These are phyloP conservation scores for Sophora flavescens DNA, from an alignment of 306 rosid species.

Conservation along the genomic window DNA sequence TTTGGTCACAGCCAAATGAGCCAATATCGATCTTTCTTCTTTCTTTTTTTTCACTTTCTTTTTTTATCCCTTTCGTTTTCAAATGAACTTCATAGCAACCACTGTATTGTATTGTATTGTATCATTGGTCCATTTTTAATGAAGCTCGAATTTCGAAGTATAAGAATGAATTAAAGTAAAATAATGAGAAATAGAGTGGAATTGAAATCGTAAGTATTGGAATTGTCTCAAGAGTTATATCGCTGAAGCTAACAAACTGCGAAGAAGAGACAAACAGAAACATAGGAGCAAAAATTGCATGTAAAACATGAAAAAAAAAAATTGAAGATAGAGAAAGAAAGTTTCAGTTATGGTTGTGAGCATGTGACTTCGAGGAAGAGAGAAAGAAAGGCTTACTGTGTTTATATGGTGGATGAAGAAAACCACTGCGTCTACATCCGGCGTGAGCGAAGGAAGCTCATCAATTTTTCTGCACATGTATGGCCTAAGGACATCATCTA, in stretches of 20 bases:
- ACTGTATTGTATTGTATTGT: too few relatives aligned
- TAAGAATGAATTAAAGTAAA: background rate
- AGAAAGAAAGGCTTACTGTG: background rate
- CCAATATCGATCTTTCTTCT: background rate
- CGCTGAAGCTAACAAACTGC: background rate
- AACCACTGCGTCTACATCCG: slow-evolving; percentile 1
- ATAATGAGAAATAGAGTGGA: background rate
- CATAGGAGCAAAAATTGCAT: background rate
- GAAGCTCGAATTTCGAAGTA: too few relatives aligned
- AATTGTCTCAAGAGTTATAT: too few relatives aligned
- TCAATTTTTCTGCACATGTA: background rate
- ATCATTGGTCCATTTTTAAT: too few relatives aligned
- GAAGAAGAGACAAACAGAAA: background rate
- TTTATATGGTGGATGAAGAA: background rate
- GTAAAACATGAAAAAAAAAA: too few relatives aligned
- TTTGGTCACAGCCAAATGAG: background rate
- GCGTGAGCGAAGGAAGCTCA: background rate
- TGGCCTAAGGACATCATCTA: too few relatives aligned
- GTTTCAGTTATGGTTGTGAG: background rate
- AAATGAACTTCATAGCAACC: background rate
- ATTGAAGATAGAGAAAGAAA: background rate
- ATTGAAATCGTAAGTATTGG: background rate
- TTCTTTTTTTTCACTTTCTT: background rate
- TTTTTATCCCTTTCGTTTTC: background rate
- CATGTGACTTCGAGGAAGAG: background rate